phyloP scores from a whole-genome alignment of 768 basidiomycete species.

The Calocera cornea region DNA sequence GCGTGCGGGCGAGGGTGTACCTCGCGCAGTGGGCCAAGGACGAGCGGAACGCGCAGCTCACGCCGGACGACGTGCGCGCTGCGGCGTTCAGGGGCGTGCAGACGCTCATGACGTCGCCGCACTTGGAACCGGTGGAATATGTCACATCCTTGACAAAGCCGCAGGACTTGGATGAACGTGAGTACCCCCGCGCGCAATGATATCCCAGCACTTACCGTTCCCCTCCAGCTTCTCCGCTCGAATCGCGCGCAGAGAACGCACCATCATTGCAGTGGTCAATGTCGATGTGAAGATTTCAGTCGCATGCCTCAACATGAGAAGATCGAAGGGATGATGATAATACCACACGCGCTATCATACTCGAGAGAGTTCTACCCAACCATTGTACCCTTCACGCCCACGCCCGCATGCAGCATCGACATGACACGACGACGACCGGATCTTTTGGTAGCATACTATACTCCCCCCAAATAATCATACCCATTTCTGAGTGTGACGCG shows the following conservation, averaged over 20 bases:
- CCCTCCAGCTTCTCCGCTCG: neutral
- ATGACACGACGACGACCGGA: neutral
- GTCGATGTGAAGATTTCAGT: neutral
- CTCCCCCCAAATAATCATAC: constrained; percentile 5
- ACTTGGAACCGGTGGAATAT: neutral
- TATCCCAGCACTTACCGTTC: neutral
- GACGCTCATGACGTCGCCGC: neutral
- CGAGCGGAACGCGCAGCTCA: constrained; percentile 1
- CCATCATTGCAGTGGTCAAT: neutral
- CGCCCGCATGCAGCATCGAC: neutral
- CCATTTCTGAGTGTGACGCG: neutral
- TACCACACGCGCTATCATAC: neutral
- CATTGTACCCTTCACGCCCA: neutral
- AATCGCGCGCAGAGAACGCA: neutral
- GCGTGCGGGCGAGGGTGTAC: neutral
- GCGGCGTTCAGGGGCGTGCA: constrained; percentile 4
- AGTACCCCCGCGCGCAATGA: neutral
- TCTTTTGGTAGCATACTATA: constrained; percentile 1
- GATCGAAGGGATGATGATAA: neutral
- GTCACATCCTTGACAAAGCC: neutral
- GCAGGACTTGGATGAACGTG: neutral
- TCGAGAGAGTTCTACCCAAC: neutral
- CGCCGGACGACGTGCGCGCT: constrained; percentile 1
- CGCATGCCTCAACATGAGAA: neutral
- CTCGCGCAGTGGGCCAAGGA: neutral